Percentiles rank a stretch among this genome's conserved stretches.
phyloP scores from a whole-genome alignment of 371 early-diverging fungal genomes.

The Capillidium heterosporum region DNA sequence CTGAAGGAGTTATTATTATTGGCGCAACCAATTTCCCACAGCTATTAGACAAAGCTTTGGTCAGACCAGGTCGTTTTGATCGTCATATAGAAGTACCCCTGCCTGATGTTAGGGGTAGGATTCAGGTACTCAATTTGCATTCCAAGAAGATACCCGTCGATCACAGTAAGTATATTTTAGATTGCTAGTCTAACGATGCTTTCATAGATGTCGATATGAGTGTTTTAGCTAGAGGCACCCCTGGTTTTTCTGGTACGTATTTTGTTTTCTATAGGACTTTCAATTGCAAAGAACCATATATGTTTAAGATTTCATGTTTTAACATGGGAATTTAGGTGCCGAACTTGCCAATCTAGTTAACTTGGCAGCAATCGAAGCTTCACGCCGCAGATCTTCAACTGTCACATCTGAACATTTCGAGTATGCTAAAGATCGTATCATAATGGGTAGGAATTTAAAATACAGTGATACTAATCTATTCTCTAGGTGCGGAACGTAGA shows the following conservation, averaged over 20 bases:
- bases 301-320: too few relatives aligned
- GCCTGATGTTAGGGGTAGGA: constrained; percentile 91
- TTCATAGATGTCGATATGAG: constrained; percentile 45
- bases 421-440: constrained; percentile 90
- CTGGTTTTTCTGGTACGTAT: constrained; percentile 68
- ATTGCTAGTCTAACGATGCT: neutral
- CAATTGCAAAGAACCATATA: too few relatives aligned
- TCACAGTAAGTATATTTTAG: neutral
- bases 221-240: constrained; percentile 84
- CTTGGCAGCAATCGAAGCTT: constrained; percentile 87
- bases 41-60: constrained; percentile 89
- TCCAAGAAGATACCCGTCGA: constrained; percentile 48
- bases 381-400: constrained; percentile 41
- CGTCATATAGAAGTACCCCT: constrained; percentile 87
- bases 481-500: constrained; percentile 57
- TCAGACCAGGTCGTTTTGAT: constrained; percentile 97
- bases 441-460: constrained; percentile 45
- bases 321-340: constrained; percentile 29
- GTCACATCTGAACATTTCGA: constrained; percentile 75
- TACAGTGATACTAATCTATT: too few relatives aligned
- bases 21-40: constrained; percentile 99
- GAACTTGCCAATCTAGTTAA: constrained; percentile 93
- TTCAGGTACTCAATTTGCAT: constrained; percentile 83
- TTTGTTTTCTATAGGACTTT: neutral
- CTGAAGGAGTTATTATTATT: constrained; percentile 89